Percentiles rank a stretch among this genome's conserved stretches.
Evolutionary conservation across 768 basidiomycete species (phyloP).

Genomic region (Naganishia vaughanmartiniae): DNA sequence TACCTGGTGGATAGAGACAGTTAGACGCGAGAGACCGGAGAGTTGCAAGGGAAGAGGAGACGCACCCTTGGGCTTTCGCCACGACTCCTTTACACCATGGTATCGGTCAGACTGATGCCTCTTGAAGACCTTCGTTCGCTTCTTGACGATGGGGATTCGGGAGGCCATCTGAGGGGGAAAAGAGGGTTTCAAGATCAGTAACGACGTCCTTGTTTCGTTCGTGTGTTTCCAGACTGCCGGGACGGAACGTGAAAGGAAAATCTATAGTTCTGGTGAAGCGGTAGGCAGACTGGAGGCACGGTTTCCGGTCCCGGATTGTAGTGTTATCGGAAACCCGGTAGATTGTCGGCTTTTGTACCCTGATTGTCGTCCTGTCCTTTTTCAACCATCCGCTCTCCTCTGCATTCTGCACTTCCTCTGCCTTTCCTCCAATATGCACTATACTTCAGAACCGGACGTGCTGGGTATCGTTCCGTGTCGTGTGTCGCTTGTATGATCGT

Average conservation of each 20-base stretch:
- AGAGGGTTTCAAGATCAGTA: not conserved
- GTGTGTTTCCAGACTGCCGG: no score
- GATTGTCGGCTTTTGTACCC: not conserved
- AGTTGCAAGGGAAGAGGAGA: not conserved
- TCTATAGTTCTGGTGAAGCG: not conserved
- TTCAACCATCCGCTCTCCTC: not conserved
- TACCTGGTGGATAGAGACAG: constrained; percentile 56
- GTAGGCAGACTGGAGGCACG: not conserved
- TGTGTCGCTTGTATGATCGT: not conserved
- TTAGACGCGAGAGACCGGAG: not conserved
- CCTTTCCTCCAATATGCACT: not conserved
- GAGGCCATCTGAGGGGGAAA: constrained; percentile 43
- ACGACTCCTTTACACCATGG: constrained; percentile 93
- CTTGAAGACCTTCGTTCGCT: constrained; percentile 97
- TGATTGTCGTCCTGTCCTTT: not conserved
- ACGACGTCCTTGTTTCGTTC: not conserved
- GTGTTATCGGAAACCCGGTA: not conserved
- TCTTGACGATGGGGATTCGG: constrained; percentile 76
- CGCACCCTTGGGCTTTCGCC: constrained; percentile 93
- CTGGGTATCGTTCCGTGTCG: not conserved
- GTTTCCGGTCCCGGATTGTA: not conserved
- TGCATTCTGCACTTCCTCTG: not conserved
- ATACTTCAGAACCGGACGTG: not conserved
- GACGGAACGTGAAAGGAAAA: no score
- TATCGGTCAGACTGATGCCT: constrained; percentile 99